These are phyloP conservation scores for maize (Zea mays) DNA, from an alignment of 176 grass and related monocot species.

Conservation along the genomic window Zm-B73-REFERENCE-NAM-5.0 NC_050098.1:212406001-212406500, in stretches of 20 bases:
- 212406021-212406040: not conserved
- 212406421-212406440: slow-evolving; percentile 91
- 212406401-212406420: slow-evolving; percentile 83
- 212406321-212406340: slow-evolving; percentile 94
- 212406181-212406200: slow-evolving; percentile 75
- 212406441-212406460: slow-evolving; percentile 68
- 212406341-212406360: slow-evolving; percentile 80
- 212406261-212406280: slow-evolving; percentile 73
- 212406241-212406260: slow-evolving; percentile 78
- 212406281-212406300: slow-evolving; percentile 79
- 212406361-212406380: slow-evolving; percentile 91
- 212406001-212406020: not conserved
- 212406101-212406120: slow-evolving; percentile 88
- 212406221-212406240: slow-evolving; percentile 86
- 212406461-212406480: too few species aligned
- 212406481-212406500: too few species aligned
- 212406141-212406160: slow-evolving; percentile 73
- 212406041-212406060: slow-evolving; percentile 27
- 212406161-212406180: slow-evolving; percentile 76
- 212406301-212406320: slow-evolving; percentile 91
- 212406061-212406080: not conserved
- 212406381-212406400: slow-evolving; percentile 84
- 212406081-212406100: slow-evolving; percentile 12
- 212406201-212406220: slow-evolving; percentile 69
- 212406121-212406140: slow-evolving; percentile 81